A percentile compares a stretch with the other conserved stretches of the same genome.
phyloP scores from a whole-genome alignment of 768 basidiomycete species.

The Hericium rajendrae region DNA sequence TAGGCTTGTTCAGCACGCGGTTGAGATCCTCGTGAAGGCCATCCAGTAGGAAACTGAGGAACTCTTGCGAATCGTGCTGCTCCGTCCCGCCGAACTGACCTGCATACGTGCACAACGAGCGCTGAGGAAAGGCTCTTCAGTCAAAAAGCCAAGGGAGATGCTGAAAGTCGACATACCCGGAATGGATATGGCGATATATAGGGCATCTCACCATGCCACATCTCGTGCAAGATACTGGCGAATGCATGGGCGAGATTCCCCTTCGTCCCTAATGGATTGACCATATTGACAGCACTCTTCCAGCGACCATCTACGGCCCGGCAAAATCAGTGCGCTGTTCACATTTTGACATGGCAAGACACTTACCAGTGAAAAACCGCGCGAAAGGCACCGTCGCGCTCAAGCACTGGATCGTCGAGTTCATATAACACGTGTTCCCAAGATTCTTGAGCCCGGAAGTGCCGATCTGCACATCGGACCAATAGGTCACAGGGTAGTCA shows the following conservation, averaged over 20 bases:
- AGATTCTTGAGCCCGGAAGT: slow-evolving; percentile 88
- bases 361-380: slow-evolving; percentile 79
- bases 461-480: slow-evolving; percentile 72
- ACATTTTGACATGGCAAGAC: background rate
- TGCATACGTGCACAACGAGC: slow-evolving; percentile 48
- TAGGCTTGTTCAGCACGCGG: slow-evolving; percentile 67
- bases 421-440: slow-evolving; percentile 99
- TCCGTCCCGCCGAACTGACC: slow-evolving; percentile 75
- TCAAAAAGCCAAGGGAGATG: background rate
- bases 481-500: slow-evolving; percentile 78
- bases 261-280: slow-evolving; percentile 82
- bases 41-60: slow-evolving; percentile 88
- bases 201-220: slow-evolving; percentile 82
- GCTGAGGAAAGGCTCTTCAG: slow-evolving; percentile 28
- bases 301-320: slow-evolving; percentile 59
- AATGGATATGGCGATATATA: slow-evolving; percentile 78
- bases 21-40: slow-evolving; percentile 96
- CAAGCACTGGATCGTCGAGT: slow-evolving; percentile 93
- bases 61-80: slow-evolving; percentile 98
- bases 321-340: background rate
- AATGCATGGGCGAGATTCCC: slow-evolving; percentile 78
- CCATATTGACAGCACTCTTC: slow-evolving; percentile 73
- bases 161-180: slow-evolving; percentile 39
- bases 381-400: slow-evolving; percentile 92
- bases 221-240: slow-evolving; percentile 69